Base-by-base conservation (phyloP, 768 basidiomycete genomes). In the Lactifluus volemus region DNA sequence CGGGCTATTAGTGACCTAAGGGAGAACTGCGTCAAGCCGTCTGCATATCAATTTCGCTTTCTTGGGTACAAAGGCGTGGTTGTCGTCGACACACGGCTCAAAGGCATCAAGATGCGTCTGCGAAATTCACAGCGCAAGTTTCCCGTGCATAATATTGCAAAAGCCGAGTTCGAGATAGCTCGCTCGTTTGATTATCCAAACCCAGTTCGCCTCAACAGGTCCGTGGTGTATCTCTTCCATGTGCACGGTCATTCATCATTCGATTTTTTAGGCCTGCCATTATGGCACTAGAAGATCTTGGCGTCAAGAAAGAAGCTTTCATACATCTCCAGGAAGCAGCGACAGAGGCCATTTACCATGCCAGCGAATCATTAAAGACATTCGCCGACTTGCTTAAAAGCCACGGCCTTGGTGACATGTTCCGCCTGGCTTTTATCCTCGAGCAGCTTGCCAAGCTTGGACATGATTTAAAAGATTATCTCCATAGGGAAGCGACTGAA, bases 41-140 rank as follows among this genome's bases (percentile, higher is more conserved):
- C 14, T 34, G 55, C 88, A 81, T 88, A 84, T 69, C 88, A 88
- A 74, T 90, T 92, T 51, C 84, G 92, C 49, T 87, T 92, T 68
- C 70, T 92, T 51, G 90, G 70, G 2, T 90, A 78, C 72, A 93
- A 93, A 71, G 92, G 91, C 0, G 81, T 93, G 32, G 86, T 94
- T 1, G 77, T 74, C 7, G 78, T 92, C 11, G 89, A 93, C 66
- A 72, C 67, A 1, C 59, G 60, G 34, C 67, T 89, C 5, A 73
- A 79, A 52, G 83, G 83, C 0, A 81, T 84, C 49, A 78, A 77
- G 19, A 88, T 92, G 86, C 78, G 84, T 30, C 69, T 90, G 8
- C 76, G 90, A 42, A 71, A 74, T 6, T 88, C 86, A 0, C 91
- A 91, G 89, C 79, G 77, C 32, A 92, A 93, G 65, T 92, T 92